Percentiles rank a stretch among this genome's conserved stretches.
Evolutionary conservation across 805 yeast genomes (phyloP).

Genomic region (Nakazawaea anatomiae): DNA sequence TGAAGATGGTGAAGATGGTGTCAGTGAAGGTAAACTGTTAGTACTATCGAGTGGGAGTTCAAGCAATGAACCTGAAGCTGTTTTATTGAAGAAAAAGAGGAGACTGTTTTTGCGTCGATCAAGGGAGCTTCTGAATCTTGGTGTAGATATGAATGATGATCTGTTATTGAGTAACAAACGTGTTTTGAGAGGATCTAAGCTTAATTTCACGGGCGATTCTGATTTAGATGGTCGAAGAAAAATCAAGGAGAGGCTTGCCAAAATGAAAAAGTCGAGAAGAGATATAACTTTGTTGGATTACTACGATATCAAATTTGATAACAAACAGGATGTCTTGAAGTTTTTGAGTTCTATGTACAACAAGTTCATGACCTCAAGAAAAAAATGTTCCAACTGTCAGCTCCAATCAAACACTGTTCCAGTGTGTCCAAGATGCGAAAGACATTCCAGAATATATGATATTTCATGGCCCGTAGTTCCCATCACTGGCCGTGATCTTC

Average conservation of each 20-base stretch:
- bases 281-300: background rate
- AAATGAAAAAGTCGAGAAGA: background rate
- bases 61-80: background rate
- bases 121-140: background rate
- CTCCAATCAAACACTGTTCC: background rate
- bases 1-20: background rate
- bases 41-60: background rate
- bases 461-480: conserved; percentile 10
- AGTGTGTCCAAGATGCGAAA: conserved; percentile 20
- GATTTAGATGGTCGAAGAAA: background rate
- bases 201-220: background rate
- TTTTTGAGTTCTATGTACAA: conserved; percentile 1
- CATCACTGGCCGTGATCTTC: background rate
- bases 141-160: background rate
- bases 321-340: background rate
- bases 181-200: background rate
- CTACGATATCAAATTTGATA: background rate
- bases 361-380: background rate
- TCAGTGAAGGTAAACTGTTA: background rate
- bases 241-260: background rate
- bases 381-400: background rate
- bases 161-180: background rate
- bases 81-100: background rate
- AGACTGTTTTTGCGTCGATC: too few relatives aligned
- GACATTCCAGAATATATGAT: conserved; percentile 20